These are phyloP conservation scores for Pythium guiyangense DNA, from an alignment of 352 stramenopile species.

Conservation along the genomic window DNA sequence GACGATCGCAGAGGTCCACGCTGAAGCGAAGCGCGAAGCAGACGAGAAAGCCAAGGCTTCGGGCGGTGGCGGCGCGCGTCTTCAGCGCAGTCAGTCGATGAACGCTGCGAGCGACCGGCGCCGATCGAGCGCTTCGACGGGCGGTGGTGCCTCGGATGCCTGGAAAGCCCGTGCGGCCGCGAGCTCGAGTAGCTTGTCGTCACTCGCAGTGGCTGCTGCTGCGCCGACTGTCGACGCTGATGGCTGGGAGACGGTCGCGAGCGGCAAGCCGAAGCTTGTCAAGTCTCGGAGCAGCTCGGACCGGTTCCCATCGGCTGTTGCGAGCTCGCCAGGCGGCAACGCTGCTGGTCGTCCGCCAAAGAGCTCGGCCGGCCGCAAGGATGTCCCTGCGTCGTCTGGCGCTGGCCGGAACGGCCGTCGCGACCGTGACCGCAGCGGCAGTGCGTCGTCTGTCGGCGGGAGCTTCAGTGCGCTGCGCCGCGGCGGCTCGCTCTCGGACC, in stretches of 20 bases:
- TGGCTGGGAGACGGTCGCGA: slow-evolving; percentile 70
- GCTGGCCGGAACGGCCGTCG: slow-evolving; percentile 26
- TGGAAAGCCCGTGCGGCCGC: slow-evolving; percentile 55
- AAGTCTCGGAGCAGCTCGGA: slow-evolving; percentile 67
- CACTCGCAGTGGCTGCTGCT: no score
- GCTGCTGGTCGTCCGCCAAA: slow-evolving; percentile 32
- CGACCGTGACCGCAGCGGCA: slow-evolving; percentile 50
- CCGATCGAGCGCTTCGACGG: slow-evolving; percentile 16
- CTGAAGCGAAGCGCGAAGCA: slow-evolving; percentile 61
- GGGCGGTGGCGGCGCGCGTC: slow-evolving; percentile 24
- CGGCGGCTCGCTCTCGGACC: slow-evolving; percentile 15
- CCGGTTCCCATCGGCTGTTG: slow-evolving; percentile 24
- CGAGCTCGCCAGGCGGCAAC: no score
- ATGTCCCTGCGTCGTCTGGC: no score
- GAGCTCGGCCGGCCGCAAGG: slow-evolving; percentile 15
- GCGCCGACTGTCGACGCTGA: slow-evolving; percentile 40
- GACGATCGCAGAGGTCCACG: slow-evolving; percentile 80
- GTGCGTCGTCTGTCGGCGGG: slow-evolving; percentile 29
- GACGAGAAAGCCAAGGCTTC: slow-evolving; percentile 62
- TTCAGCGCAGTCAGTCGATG: slow-evolving; percentile 67
- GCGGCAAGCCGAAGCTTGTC: slow-evolving; percentile 44
- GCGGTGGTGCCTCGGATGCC: slow-evolving; percentile 41
- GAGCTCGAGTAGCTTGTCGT: no score
- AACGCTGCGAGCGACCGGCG: slow-evolving; percentile 41
- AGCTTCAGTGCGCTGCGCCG: slow-evolving; percentile 9